Evolutionary conservation across 2,329 filamentous ascomycete genomes (phyloP), one percentile per base, ranked within the genome.

Genomic region (Colletotrichum godetiae): DNA sequence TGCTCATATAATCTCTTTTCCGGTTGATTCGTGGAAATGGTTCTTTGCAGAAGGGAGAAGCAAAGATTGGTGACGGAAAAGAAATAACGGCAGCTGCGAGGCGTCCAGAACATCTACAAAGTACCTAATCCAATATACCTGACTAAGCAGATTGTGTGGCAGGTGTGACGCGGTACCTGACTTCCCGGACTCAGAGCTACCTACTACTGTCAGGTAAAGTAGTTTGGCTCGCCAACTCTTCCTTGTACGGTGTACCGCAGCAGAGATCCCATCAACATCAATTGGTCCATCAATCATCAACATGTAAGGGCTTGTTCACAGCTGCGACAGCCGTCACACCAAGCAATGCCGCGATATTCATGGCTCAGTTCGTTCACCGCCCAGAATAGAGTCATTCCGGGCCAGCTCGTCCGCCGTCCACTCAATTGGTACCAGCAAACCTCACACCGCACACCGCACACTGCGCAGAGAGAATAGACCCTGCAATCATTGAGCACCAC

Each of bases 221-320:
- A 37, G 46, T 11, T 5, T 35, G 33, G 67, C 58, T 52, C 69
- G 63, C 59, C 59, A 63, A 37, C 68, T 67, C 57, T 57, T 57
- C 68, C 68, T 8, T 11, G 42, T 49, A 22, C n/a, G 8, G 22
- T 11, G 42, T 49, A 22, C n/a, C 19, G 22, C 42, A 7, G 4
- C 42, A 4, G 42, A n/a, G 19, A n/a, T 42, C 13, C 37, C 37
- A 15, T 42, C 37, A 42, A 19, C 0, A 42, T 42, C 13, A 19
- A 42, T 42, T 42, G 37, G 15, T 42, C 42, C 19, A 49, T 49
- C 19, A n/a, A 49, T n/a, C 1, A 49, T 3, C 42, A n/a, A n/a
- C 4, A 49, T 49, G 6, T 3, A 49, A n/a, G 42, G 19, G 8
- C 19, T 49, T 5, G 19, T 22, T 49, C 1, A 49, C 7, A n/a